phyloP scores from a whole-genome alignment of 1,284 basidiomycete genomes.

The Moesziomyces antarcticus region DNA sequence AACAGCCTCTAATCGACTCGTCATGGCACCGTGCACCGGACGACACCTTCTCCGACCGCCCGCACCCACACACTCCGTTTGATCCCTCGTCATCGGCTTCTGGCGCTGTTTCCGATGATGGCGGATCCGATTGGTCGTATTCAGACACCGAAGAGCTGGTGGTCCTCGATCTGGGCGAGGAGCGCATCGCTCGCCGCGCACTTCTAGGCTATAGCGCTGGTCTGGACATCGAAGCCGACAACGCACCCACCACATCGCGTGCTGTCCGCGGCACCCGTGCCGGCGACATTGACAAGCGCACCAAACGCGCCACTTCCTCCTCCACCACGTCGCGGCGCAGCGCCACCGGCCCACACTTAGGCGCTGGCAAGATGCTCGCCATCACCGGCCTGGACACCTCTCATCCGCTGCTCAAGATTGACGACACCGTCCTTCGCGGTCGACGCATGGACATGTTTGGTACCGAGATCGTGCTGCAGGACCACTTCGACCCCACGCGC shows the following conservation, averaged over 20 bases:
- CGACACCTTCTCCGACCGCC: slow-evolving; percentile 19
- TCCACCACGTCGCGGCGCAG: neutral
- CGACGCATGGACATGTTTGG: slow-evolving; percentile 25
- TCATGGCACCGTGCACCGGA: slow-evolving; percentile 24
- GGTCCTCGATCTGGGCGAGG: slow-evolving; percentile 35
- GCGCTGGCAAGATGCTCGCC: slow-evolving; percentile 24
- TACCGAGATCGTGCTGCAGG: slow-evolving; percentile 31
- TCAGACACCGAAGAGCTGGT: slow-evolving; percentile 33
- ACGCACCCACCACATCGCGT: neutral
- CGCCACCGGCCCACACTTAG: slow-evolving; percentile 9
- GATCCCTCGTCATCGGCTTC: slow-evolving; percentile 7
- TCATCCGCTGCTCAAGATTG: slow-evolving; percentile 36
- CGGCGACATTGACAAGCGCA: slow-evolving; percentile 1
- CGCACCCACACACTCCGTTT: slow-evolving; percentile 14
- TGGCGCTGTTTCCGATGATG: slow-evolving; percentile 6
- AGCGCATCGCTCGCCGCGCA: slow-evolving; percentile 20
- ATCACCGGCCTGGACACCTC: slow-evolving; percentile 36
- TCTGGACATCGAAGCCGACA: slow-evolving; percentile 2
- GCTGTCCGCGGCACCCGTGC: neutral
- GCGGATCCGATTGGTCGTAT: slow-evolving; percentile 33
- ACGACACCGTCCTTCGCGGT: slow-evolving; percentile 28
- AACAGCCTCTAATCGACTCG: slow-evolving; percentile 22
- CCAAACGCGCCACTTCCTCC: slow-evolving; percentile 1
- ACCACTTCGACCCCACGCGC: slow-evolving; percentile 28
- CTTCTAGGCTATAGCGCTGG: slow-evolving; percentile 27